phyloP scores from a whole-genome alignment of 2,329 filamentous ascomycete species.

The Aureobasidium leucospermi region DNA sequence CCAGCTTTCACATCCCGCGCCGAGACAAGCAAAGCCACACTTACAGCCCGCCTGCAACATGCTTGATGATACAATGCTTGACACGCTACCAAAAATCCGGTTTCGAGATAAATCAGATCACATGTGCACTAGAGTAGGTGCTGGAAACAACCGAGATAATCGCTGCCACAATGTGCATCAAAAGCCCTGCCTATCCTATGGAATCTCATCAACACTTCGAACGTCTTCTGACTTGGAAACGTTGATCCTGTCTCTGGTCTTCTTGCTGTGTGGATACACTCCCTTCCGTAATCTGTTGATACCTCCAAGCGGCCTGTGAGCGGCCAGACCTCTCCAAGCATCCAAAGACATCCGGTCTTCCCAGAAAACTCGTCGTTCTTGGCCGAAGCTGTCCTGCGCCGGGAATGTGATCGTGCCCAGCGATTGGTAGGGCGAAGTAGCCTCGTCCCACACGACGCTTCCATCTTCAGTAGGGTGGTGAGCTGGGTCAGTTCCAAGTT shows the following conservation, averaged over 20 bases:
- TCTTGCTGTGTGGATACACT: slow-evolving; percentile 25
- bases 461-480: slow-evolving; percentile 28
- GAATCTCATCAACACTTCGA: slow-evolving; percentile 22
- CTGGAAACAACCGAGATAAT: too few relatives aligned
- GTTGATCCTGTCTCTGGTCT: slow-evolving; percentile 22
- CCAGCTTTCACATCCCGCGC: slow-evolving; percentile 4
- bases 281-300: slow-evolving; percentile 25
- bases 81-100: background rate
- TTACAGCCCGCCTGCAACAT: background rate
- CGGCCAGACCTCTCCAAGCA: slow-evolving; percentile 23
- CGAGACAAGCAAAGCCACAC: slow-evolving; percentile 1
- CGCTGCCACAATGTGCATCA: background rate
- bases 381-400: slow-evolving; percentile 22
- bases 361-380: slow-evolving; percentile 23
- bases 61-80: slow-evolving; percentile 3
- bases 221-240: slow-evolving; percentile 17
- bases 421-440: slow-evolving; percentile 25
- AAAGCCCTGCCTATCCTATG: slow-evolving; percentile 8
- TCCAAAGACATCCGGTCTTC: slow-evolving; percentile 26
- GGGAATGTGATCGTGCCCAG: slow-evolving; percentile 24
- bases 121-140: background rate
- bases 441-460: slow-evolving; percentile 27
- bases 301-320: slow-evolving; percentile 24
- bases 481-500: slow-evolving; percentile 24
- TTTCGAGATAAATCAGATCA: background rate